Percentiles rank a stretch among this genome's conserved stretches.
phyloP scores from a whole-genome alignment of 192 early-diverging fungal genomes.

The Cladochytrium replicatum region DNA sequence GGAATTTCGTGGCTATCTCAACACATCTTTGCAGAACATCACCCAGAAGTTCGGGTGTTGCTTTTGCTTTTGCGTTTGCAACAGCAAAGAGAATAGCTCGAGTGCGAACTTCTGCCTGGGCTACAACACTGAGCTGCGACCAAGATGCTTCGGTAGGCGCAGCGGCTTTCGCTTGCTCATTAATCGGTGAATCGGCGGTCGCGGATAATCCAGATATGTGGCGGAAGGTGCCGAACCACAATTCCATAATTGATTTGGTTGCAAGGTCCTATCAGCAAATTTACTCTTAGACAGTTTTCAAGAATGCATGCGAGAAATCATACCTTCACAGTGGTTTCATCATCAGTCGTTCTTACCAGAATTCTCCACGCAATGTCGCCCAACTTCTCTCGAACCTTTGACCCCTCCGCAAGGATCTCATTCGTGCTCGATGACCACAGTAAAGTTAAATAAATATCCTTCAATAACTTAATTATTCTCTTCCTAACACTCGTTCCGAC shows the following conservation, averaged over 20 bases:
- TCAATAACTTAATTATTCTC: slow-evolving; percentile 67
- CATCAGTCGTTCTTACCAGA: slow-evolving; percentile 25
- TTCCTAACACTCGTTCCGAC: slow-evolving; percentile 81
- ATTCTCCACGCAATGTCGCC: slow-evolving; percentile 25
- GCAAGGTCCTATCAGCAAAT: slow-evolving; percentile 50
- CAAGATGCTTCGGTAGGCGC: too few relatives aligned
- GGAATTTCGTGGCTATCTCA: neutral
- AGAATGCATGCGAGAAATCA: neutral
- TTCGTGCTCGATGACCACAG: neutral
- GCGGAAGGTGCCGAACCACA: slow-evolving; percentile 54
- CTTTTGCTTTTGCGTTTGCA: neutral
- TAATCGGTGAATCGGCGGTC: too few relatives aligned
- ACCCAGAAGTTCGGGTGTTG: neutral
- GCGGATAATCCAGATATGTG: too few relatives aligned
- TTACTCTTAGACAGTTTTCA: neutral
- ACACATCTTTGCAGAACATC: slow-evolving; percentile 4
- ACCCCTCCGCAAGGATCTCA: neutral
- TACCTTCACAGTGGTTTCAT: slow-evolving; percentile 38
- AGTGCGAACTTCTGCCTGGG: slow-evolving; percentile 7
- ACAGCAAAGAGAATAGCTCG: slow-evolving; percentile 10
- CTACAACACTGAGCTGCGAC: too few relatives aligned
- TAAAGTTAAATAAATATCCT: slow-evolving; percentile 52
- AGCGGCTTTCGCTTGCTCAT: too few relatives aligned
- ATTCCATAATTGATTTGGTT: slow-evolving; percentile 57
- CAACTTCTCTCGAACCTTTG: slow-evolving; percentile 1